Evolutionary conservation across 768 basidiomycete genomes (phyloP).

Genomic region (Sporobolomyces phaffii): DNA sequence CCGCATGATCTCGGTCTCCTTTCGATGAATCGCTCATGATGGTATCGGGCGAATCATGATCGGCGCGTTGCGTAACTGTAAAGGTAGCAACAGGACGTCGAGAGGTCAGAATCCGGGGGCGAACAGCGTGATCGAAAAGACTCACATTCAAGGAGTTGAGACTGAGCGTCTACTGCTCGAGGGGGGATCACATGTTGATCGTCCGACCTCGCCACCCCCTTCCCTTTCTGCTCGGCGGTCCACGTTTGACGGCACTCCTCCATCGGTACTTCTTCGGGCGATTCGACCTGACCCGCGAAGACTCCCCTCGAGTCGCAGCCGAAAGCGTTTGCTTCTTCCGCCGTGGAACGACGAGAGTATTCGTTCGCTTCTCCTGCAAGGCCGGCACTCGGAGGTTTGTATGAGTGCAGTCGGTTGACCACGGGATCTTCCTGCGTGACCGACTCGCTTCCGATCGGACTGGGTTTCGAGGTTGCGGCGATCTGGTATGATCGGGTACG

Average conservation of each 20-base stretch:
- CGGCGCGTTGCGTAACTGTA: slow-evolving; percentile 16
- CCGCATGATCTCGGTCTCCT: neutral
- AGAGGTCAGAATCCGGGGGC: no score
- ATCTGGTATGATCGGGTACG: neutral
- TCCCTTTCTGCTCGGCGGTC: neutral
- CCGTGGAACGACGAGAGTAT: neutral
- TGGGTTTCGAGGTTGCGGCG: neutral
- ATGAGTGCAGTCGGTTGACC: slow-evolving; percentile 27
- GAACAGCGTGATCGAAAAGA: neutral
- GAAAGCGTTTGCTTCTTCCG: neutral
- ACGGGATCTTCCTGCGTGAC: slow-evolving; percentile 29
- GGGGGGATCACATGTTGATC: no score
- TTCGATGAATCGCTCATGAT: slow-evolving; percentile 13
- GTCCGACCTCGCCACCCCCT: neutral
- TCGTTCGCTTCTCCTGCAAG: slow-evolving; percentile 14
- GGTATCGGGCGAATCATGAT: neutral
- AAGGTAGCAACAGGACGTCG: neutral
- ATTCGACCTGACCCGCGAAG: neutral
- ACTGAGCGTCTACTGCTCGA: neutral
- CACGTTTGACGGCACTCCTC: neutral
- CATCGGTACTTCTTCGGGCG: neutral
- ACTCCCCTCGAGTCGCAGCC: neutral
- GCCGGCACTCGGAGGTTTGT: slow-evolving; percentile 9
- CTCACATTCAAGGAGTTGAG: slow-evolving; percentile 31
- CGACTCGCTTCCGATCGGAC: neutral